Evolutionary conservation across 768 basidiomycete species (phyloP), one percentile per base, ranked within the genome.

Genomic region (Pulveroboletus ravenelii): DNA sequence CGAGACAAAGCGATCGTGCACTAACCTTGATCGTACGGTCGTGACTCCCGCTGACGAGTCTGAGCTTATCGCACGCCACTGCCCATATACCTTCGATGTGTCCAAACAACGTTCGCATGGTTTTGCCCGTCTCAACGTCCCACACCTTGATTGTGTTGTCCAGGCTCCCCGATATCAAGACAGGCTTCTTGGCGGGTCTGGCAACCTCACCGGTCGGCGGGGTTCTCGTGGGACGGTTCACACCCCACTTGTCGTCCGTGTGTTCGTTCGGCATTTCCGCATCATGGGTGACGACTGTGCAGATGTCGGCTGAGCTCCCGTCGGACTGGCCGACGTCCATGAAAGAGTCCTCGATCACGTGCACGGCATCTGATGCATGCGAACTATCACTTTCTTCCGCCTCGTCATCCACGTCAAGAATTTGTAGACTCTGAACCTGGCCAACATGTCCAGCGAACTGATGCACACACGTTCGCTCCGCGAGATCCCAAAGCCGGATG

Each of bases 41-140:
- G 64, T 98, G 95, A 62, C 92, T 94, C 7, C 84, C 94, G 47
- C 89, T 93, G 23, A 93, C 93, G 43, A 99, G 73, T 47, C 95
- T 77, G 61, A 98, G 75, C 63, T 92, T 88, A 68, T 99, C 93
- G 57, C 87, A 84, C 20, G 92, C 93, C 29, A 98, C 88, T 3
- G 84, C 85, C 96, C 96, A 99, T 15, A 99, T 93, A 47, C 96
- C 96, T 65, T 99, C 96, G 60, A 98, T 93, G 67, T 97, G 94
- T 1, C 94, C 96, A 66, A 99, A 99, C 54, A 94, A 78, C 37
- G 96, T 97, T 61, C 80, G 76, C 42, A 80, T 72, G 20, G 84
- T 77, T 61, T 85, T 82, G 36, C 87, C 92, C 1, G 84, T 80
- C 59, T 94, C 91, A 25, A 98, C 81, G 62, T 98, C 93, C 96